Base-by-base conservation (phyloP, 2,329 filamentous ascomycete genomes). In the Claviceps spartinae region DNA sequence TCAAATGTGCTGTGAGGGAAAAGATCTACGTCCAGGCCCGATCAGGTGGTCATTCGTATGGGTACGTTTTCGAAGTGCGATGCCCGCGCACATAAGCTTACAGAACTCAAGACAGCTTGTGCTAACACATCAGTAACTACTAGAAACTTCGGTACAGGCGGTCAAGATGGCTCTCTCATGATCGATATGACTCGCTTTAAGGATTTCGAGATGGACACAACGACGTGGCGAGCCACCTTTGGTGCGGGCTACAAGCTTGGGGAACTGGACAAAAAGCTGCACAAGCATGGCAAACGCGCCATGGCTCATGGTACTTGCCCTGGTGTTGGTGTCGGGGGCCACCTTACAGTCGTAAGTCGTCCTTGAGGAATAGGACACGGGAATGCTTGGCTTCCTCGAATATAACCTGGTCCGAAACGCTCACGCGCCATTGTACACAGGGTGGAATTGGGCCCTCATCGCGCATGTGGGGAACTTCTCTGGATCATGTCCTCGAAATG, bases 1-100 rank as follows among this genome's bases (percentile, higher is more conserved):
- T 85, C 41, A 72, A 75, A 49, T 84, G 81, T 59, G 81, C 80
- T 5, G 67, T 61, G 2, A 55, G 71, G 24, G 67, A 69, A 53
- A 66, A 67, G 5, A 63, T 77, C 50, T 75, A 77, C 56, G 78
- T 84, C 0, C 79, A 83, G 60, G 75, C 81, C 22, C 77, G 73
- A 56, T 81, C 78, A 1, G 82, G 81, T 4, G 82, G 82, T 0
- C 82, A 85, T 59, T 83, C 79, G 0, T 85, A 81, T 56, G 80
- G 70, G 75, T 77, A 62, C 58, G 72, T 54, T n/a, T 7, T 14
- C 20, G 20, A 6, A 8, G 20, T 26, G 20, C 14, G 6, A 7
- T 44, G 0, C 22, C 16, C 7, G 42, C 14, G 13, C 13, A 1
- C 24, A 41, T 3, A 48, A 5, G 5, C 18, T 43, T 5, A 5